Percentiles rank a stretch among this genome's conserved stretches.
These are phyloP conservation scores for Leucocoprinus leucothites DNA, from an alignment of 768 basidiomycete genomes.

Conservation along the genomic window DNA sequence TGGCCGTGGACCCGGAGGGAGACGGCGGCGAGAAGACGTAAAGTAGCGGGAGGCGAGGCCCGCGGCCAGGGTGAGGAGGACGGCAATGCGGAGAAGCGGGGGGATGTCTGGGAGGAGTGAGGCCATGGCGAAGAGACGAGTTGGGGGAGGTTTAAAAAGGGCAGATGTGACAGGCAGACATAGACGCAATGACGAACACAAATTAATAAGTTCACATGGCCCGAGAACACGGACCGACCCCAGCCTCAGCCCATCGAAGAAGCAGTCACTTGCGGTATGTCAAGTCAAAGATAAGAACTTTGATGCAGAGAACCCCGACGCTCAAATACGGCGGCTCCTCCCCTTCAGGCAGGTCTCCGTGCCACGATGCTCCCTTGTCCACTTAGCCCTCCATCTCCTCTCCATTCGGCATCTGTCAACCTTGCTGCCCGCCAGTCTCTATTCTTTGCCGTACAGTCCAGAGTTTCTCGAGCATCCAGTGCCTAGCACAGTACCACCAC, in stretches of 20 bases:
- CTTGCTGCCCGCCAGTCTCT: no score
- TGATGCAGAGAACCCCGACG: no score
- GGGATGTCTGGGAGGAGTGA: slow-evolving; percentile 15
- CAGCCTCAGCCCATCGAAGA: no score
- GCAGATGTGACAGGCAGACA: slow-evolving; percentile 27
- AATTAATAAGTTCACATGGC: slow-evolving; percentile 5
- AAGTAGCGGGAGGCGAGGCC: slow-evolving; percentile 23
- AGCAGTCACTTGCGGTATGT: slow-evolving; percentile 29
- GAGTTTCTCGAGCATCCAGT: no score
- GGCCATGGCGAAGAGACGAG: slow-evolving; percentile 13
- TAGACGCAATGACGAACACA: slow-evolving; percentile 18
- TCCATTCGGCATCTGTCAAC: neutral
- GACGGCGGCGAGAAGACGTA: slow-evolving; percentile 21
- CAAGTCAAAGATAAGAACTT: slow-evolving; percentile 29
- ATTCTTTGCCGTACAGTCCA: no score
- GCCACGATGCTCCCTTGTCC: slow-evolving; percentile 7
- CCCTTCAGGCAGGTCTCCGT: no score
- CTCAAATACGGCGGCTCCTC: no score
- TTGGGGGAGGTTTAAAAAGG: slow-evolving; percentile 11
- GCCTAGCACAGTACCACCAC: slow-evolving; percentile 4
- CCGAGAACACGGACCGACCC: slow-evolving; percentile 6
- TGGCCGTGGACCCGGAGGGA: slow-evolving; percentile 47
- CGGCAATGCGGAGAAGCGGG: slow-evolving; percentile 21
- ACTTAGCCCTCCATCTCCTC: neutral
- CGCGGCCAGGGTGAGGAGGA: slow-evolving; percentile 15